phyloP scores from a whole-genome alignment of 1,139 yeast genomes.

The Debaryomyces singareniensis region DNA sequence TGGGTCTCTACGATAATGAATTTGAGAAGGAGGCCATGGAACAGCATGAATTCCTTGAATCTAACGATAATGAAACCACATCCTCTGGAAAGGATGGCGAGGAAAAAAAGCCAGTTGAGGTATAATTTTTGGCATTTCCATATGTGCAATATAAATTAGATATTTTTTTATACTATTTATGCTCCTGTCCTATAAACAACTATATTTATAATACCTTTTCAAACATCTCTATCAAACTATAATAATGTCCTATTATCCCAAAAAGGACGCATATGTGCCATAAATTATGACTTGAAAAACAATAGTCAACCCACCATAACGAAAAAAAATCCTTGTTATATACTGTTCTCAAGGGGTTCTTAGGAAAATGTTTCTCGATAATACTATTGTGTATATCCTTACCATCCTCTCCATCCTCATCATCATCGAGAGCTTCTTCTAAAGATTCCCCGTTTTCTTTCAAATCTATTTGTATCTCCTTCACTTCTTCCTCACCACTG shows the following conservation, averaged over 20 bases:
- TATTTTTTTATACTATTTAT: conserved; percentile 1
- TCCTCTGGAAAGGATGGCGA: conserved; percentile 7
- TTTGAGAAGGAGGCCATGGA: conserved; percentile 31
- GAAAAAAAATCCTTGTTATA: conserved; percentile 47
- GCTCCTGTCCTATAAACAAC: background rate
- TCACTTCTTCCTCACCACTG: conserved; percentile 41
- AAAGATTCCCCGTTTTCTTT: conserved; percentile 8
- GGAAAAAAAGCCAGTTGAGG: conserved; percentile 4
- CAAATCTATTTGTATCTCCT: conserved; percentile 34
- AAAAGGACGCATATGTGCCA: conserved; percentile 92
- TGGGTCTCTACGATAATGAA: conserved; percentile 42
- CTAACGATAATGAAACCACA: conserved; percentile 8
- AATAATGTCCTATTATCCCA: conserved; percentile 84
- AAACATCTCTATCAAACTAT: conserved; percentile 68
- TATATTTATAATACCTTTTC: conserved; percentile 11
- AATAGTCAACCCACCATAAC: conserved; percentile 81
- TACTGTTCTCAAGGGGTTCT: conserved; percentile 39
- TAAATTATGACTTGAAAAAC: conserved; percentile 73
- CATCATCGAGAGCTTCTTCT: conserved; percentile 2
- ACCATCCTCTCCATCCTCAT: no score
- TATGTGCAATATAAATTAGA: conserved; percentile 1
- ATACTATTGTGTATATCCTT: conserved; percentile 25
- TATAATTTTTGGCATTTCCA: conserved; percentile 1
- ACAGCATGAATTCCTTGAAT: conserved; percentile 19
- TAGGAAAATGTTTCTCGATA: conserved; percentile 50